Percentiles rank a stretch among this genome's conserved stretches.
These are phyloP conservation scores for Corylus avellana DNA, from an alignment of 306 rosid genomes.

Conservation along the genomic window DNA sequence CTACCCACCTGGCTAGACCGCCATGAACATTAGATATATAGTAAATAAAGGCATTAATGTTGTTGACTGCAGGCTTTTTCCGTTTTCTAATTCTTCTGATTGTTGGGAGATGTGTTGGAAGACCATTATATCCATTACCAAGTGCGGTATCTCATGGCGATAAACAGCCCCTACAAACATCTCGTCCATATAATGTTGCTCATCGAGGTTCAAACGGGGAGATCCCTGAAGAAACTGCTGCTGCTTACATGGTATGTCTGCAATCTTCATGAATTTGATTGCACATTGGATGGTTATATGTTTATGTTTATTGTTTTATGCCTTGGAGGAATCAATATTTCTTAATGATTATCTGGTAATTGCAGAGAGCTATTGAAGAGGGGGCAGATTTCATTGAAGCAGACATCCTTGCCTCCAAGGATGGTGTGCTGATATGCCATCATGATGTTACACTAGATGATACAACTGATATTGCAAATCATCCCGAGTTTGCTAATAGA, in stretches of 20 bases:
- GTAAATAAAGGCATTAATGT: too few species aligned
- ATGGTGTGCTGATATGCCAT: constrained; percentile 81
- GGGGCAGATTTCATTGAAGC: constrained; percentile 97
- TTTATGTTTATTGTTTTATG: not conserved
- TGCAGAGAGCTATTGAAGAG: constrained; percentile 94
- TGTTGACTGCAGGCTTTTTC: not conserved
- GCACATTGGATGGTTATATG: not conserved
- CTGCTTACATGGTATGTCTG: constrained; percentile 64
- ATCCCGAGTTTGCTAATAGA: constrained; percentile 65
- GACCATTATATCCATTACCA: not conserved
- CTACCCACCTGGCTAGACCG: too few species aligned
- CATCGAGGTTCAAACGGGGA: constrained; percentile 95
- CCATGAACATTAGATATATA: too few species aligned
- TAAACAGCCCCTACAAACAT: constrained; percentile 60
- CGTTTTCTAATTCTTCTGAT: not conserved
- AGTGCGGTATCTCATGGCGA: not conserved
- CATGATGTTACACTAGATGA: constrained; percentile 78
- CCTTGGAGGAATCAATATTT: constrained; percentile 10
- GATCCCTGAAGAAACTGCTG: constrained; percentile 81
- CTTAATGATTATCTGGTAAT: not conserved
- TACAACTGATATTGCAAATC: constrained; percentile 63
- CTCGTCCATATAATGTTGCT: constrained; percentile 78
- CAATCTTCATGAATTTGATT: not conserved
- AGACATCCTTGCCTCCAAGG: constrained; percentile 79
- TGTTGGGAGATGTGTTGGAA: not conserved